Base-by-base conservation (phyloP, 1,284 basidiomycete species). In the Pseudozyma tsukubaensis region DNA sequence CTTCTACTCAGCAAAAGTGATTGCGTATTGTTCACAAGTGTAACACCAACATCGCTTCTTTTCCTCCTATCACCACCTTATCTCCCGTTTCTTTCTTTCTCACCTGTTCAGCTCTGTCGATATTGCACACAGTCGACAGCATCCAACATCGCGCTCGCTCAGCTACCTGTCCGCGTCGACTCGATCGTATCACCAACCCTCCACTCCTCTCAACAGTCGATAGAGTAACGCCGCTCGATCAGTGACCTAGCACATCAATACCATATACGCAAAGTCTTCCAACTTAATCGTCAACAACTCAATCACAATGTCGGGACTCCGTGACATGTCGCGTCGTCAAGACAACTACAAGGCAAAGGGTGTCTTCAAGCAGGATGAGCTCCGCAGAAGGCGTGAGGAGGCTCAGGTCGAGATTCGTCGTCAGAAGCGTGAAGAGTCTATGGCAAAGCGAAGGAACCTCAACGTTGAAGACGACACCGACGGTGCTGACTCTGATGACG, bases 371-470 rank as follows among this genome's bases (percentile, higher is more conserved):
- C 75, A 79, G 55, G 83, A 84, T 72, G 83, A 84, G 70, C 78
- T 84, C 11, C 76, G 83, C 14, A 72, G 83, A 29, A 71, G 83
- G 36, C 77, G 83, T 39, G 83, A 84, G 50, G 83, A 84, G 68
- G 82, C 81, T 40, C 83, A 84, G 68, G 83, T 84, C 43, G 83
- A 84, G 65, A 84, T 84, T 57, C 76, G 83, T 40, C 73, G 78
- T 52, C 83, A 84, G 70, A 84, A 84, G 80, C 65, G 81, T 9
- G 82, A 84, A 50, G 83, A 84, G 65, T 81, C 76, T 50, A 80
- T 83, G 79, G 83, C 83, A 42, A 84, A 84, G 79, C 75, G 83
- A 39, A 74, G 82, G 29, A 84, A 84, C 65, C 70, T 83, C 51
- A 77, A 79, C 64, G 55, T 78, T 44, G 78, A 63, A 19, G 62